Percentiles rank a stretch among this genome's conserved stretches.
phyloP scores from a whole-genome alignment of 2,329 filamentous ascomycete species.

The Cucurbitaria berberidis region DNA sequence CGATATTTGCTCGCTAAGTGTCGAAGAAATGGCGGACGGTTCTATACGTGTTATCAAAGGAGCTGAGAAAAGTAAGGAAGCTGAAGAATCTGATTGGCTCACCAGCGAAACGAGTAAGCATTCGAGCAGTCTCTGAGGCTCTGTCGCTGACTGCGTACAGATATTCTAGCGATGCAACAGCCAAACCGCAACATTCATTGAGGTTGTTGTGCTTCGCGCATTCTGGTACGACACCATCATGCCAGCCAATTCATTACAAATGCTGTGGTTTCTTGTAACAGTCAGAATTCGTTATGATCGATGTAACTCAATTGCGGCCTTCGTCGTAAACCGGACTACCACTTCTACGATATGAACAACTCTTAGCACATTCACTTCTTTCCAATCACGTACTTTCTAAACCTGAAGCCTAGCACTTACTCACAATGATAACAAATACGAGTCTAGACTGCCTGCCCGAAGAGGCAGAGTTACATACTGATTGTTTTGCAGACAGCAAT shows the following conservation, averaged over 20 bases:
- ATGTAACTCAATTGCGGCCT: no score
- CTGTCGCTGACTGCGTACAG: neutral
- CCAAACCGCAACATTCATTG: neutral
- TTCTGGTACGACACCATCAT: neutral
- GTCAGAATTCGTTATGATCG: neutral
- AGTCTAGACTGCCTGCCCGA: neutral
- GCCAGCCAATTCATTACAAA: neutral
- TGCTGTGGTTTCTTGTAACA: neutral
- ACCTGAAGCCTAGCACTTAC: neutral
- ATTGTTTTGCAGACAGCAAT: neutral
- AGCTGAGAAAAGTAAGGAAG: neutral
- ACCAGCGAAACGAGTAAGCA: neutral
- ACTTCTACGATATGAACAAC: no score
- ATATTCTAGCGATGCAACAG: neutral
- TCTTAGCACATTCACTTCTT: neutral
- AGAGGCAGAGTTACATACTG: neutral
- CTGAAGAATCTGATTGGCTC: neutral
- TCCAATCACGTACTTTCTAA: no score
- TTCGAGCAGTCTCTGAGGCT: neutral
- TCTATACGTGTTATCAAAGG: neutral
- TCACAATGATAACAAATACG: neutral
- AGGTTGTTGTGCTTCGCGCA: neutral
- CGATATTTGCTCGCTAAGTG: neutral
- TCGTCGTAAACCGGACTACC: no score
- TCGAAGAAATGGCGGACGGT: neutral